Percentiles rank a stretch among this genome's conserved stretches.
phyloP scores from a whole-genome alignment of 2,329 filamentous ascomycete species.

The Aspergillus bombycis region DNA sequence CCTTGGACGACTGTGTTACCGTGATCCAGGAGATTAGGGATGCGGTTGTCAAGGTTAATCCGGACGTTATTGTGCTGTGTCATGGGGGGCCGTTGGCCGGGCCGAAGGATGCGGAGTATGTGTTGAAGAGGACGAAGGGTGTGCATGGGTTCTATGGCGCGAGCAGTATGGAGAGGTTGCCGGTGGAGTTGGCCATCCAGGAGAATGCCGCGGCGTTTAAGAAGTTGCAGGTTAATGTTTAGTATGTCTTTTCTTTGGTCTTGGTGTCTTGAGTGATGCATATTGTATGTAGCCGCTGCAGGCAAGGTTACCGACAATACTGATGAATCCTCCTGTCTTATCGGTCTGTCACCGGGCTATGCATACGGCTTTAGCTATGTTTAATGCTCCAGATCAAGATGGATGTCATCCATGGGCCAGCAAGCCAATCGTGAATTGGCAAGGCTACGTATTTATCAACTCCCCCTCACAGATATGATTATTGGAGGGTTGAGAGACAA shows the following conservation, averaged over 20 bases:
- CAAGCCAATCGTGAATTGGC: neutral
- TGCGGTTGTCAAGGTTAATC: slow-evolving; percentile 58
- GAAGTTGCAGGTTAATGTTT: slow-evolving; percentile 30
- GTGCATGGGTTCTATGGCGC: slow-evolving; percentile 75
- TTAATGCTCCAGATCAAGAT: neutral
- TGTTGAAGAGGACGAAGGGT: slow-evolving; percentile 62
- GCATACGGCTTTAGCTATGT: too few relatives aligned
- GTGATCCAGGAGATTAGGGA: slow-evolving; percentile 67
- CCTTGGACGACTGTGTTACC: slow-evolving; percentile 65
- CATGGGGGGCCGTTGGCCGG: slow-evolving; percentile 71
- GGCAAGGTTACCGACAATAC: neutral
- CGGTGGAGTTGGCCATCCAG: slow-evolving; percentile 68
- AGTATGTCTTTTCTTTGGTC: neutral
- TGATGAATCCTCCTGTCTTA: neutral
- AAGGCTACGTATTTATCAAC: neutral
- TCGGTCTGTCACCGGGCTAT: too few relatives aligned
- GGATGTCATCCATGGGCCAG: neutral
- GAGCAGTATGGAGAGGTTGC: slow-evolving; percentile 69
- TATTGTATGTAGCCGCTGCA: neutral
- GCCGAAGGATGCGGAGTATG: slow-evolving; percentile 65
- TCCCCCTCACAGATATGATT: too few relatives aligned
- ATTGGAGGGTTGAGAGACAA: neutral
- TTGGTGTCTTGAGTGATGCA: neutral
- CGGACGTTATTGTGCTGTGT: slow-evolving; percentile 68
- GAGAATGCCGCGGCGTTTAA: slow-evolving; percentile 61